A percentile compares a stretch with the other conserved stretches of the same genome.
Conservation (phyloP, 2,329 filamentous ascomycete genomes). For the Reticulascus tulasneorum region DNA sequence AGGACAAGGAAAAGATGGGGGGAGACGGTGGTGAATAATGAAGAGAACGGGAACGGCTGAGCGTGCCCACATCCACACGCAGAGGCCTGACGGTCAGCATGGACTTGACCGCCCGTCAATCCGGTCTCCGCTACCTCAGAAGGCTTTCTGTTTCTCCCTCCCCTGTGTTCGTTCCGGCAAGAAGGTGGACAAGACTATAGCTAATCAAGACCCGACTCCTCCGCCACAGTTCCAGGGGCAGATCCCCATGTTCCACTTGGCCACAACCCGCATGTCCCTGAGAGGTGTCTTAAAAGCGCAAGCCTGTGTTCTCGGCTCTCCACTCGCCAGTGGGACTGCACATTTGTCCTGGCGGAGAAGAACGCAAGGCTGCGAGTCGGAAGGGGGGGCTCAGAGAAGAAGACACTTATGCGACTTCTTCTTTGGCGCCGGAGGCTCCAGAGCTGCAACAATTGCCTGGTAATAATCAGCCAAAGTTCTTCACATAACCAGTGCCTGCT, state of each 20-base stretch:
- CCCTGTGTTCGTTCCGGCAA: too few species aligned
- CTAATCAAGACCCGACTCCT: too few species aligned
- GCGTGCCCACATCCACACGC: too few species aligned
- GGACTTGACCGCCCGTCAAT: too few species aligned
- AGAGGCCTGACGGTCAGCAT: too few species aligned
- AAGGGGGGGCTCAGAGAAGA: conserved; percentile 48
- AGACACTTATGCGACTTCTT: conserved; percentile 69
- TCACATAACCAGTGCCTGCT: neutral
- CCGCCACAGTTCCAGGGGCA: too few species aligned
- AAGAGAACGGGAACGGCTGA: conserved; percentile 1
- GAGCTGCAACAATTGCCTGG: conserved; percentile 89
- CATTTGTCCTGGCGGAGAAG: conserved; percentile 8
- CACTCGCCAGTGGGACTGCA: conserved; percentile 10
- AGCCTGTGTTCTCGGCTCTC: conserved; percentile 14
- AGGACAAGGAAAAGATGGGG: conserved; percentile 14
- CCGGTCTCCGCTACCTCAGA: too few species aligned
- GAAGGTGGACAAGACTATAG: too few species aligned
- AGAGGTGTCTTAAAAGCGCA: too few species aligned
- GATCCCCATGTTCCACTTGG: too few species aligned
- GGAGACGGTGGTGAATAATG: conserved; percentile 9
- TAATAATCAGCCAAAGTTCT: neutral
- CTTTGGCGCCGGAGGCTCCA: conserved; percentile 83
- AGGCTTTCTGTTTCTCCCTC: too few species aligned
- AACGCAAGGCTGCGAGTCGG: conserved; percentile 5
- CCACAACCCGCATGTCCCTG: too few species aligned